These are phyloP conservation scores for Hygrophila difformis DNA, from an alignment of 257 asterid species.

Conservation along the genomic window DNA sequence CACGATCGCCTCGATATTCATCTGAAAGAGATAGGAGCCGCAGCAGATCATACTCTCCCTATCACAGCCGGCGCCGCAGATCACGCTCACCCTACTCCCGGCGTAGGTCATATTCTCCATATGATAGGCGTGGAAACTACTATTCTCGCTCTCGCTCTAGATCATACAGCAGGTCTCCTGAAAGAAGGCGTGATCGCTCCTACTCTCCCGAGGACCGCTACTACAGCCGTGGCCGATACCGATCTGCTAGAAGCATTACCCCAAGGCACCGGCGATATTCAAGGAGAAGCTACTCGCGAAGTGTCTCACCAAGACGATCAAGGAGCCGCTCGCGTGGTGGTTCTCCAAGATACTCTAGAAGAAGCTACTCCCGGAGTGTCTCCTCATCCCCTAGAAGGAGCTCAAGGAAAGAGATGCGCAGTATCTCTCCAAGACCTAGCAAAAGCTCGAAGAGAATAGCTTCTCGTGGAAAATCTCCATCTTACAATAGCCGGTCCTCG, in stretches of 20 bases:
- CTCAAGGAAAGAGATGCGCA: slow-evolving; percentile 24
- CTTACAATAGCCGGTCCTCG: slow-evolving; percentile 32
- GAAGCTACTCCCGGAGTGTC: slow-evolving; percentile 47
- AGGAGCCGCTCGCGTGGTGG: no score
- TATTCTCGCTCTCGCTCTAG: slow-evolving; percentile 49
- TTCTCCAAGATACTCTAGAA: slow-evolving; percentile 18
- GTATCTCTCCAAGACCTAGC: not conserved
- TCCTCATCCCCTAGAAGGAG: no score
- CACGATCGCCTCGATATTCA: no score
- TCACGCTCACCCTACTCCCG: slow-evolving; percentile 30
- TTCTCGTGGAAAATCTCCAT: no score
- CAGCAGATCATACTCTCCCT: no score
- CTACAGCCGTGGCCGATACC: slow-evolving; percentile 18
- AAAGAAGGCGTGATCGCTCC: slow-evolving; percentile 32
- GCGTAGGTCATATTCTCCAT: slow-evolving; percentile 35
- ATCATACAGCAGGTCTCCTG: slow-evolving; percentile 52
- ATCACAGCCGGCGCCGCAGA: no score
- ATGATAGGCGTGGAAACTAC: slow-evolving; percentile 31
- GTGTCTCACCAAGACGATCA: no score
- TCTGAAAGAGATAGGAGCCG: slow-evolving; percentile 44
- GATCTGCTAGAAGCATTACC: slow-evolving; percentile 30
- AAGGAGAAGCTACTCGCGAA: slow-evolving; percentile 16
- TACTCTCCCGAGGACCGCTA: slow-evolving; percentile 32
- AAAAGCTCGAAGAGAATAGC: slow-evolving; percentile 23
- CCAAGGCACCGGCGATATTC: slow-evolving; percentile 27